Evolutionary conservation across 257 asterid species (phyloP).

Genomic region (Capsicum chinense): DNA sequence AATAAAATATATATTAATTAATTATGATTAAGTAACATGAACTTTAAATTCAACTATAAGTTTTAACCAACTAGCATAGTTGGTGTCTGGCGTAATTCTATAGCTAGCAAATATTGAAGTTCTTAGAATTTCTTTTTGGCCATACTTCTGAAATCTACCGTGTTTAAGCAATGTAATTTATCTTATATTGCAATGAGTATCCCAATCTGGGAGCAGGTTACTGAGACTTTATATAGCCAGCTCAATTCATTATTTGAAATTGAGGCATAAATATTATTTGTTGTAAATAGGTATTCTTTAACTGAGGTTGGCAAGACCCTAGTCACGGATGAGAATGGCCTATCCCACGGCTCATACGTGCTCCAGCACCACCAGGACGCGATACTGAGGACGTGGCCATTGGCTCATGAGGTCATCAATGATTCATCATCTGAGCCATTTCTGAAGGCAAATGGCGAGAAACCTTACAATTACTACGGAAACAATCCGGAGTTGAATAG

Average conservation of each 20-base stretch:
- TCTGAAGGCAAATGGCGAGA: slow-evolving; percentile 36
- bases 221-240: background rate
- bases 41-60: too few species aligned
- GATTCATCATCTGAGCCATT: slow-evolving; percentile 40
- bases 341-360: slow-evolving; percentile 37
- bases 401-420: slow-evolving; percentile 39
- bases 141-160: too few species aligned
- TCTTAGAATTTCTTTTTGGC: too few species aligned
- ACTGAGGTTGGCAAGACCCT: slow-evolving; percentile 41
- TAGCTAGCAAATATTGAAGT: too few species aligned
- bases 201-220: too few species aligned
- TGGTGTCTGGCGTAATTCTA: too few species aligned
- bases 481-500: slow-evolving; percentile 36
- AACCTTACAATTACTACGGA: slow-evolving; percentile 36
- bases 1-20: too few species aligned
- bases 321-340: slow-evolving; percentile 31
- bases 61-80: too few species aligned
- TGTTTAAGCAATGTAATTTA: too few species aligned
- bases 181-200: background rate
- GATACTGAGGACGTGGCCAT: slow-evolving; percentile 38
- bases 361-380: slow-evolving; percentile 45
- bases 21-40: too few species aligned
- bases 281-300: slow-evolving; percentile 35
- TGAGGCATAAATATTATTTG: background rate
- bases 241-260: background rate